A percentile compares a stretch with the other conserved stretches of the same genome.
These are phyloP conservation scores for Chlamydomonas sphaeroides DNA, from an alignment of 139 green algal genomes.

Conservation along the genomic window DNA sequence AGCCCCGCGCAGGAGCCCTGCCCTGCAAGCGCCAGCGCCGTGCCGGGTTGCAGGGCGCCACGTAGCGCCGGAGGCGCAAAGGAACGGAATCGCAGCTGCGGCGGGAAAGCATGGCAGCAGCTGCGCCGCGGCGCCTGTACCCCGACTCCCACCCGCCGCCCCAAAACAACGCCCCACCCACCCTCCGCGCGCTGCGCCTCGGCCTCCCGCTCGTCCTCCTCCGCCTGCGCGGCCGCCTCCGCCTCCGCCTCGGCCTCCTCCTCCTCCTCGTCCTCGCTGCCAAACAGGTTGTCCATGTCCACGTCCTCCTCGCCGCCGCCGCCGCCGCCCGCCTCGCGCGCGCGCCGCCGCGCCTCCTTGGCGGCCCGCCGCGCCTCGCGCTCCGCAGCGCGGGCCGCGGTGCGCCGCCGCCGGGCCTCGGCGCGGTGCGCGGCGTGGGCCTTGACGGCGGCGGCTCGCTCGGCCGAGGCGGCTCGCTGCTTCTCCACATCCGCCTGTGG, in stretches of 20 bases:
- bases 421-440: too few relatives aligned
- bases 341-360: slow-evolving; percentile 1
- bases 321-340: slow-evolving; percentile 7
- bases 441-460: too few relatives aligned
- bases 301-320: not conserved
- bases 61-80: too few relatives aligned
- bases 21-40: too few relatives aligned
- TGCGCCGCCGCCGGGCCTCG: too few relatives aligned
- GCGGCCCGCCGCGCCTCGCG: not conserved
- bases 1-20: too few relatives aligned
- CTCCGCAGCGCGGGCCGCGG: slow-evolving; percentile 2
- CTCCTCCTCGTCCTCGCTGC: slow-evolving; percentile 46
- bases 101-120: too few relatives aligned
- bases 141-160: too few relatives aligned
- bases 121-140: too few relatives aligned
- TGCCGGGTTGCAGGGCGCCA: too few relatives aligned
- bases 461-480: not conserved
- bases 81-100: too few relatives aligned
- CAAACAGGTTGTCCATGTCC: slow-evolving; percentile 52
- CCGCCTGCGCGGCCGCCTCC: not conserved
- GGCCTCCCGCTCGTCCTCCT: not conserved
- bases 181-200: not conserved
- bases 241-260: slow-evolving; percentile 8
- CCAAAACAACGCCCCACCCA: not conserved
- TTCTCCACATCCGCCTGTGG: slow-evolving; percentile 16